Evolutionary conservation across 257 asterid genomes (phyloP).

Genomic region (Rhazya stricta): DNA sequence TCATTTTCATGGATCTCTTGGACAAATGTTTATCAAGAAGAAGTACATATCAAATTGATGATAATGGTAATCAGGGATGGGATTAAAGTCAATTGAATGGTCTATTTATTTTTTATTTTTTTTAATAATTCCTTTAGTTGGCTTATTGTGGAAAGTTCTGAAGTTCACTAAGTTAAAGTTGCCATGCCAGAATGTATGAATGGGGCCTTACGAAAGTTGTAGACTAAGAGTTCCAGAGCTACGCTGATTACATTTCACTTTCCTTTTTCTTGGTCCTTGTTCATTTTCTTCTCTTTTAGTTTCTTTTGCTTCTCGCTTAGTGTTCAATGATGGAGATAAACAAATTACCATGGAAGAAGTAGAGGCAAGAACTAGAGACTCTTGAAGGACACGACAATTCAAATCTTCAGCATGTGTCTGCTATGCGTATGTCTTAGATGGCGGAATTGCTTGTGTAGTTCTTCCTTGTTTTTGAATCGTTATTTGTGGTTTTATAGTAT

Average conservation of each 20-base stretch:
- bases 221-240: neutral
- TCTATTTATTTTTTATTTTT: neutral
- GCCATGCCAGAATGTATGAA: neutral
- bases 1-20: neutral
- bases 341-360: neutral
- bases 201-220: neutral
- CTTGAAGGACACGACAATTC: neutral
- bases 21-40: neutral
- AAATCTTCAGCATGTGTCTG: constrained; percentile 8
- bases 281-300: neutral
- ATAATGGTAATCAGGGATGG: neutral
- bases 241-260: neutral
- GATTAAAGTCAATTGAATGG: neutral
- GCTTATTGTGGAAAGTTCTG: neutral
- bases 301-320: neutral
- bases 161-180: neutral
- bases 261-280: neutral
- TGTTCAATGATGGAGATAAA: neutral
- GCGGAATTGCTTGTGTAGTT: neutral
- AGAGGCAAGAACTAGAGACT: neutral
- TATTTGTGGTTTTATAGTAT: neutral
- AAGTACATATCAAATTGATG: neutral
- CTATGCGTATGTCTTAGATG: neutral
- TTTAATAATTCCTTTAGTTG: neutral
- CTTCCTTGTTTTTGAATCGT: too few species aligned